phyloP scores from a whole-genome alignment of 495 filamentous ascomycete species.

The Penicillium canariense region DNA sequence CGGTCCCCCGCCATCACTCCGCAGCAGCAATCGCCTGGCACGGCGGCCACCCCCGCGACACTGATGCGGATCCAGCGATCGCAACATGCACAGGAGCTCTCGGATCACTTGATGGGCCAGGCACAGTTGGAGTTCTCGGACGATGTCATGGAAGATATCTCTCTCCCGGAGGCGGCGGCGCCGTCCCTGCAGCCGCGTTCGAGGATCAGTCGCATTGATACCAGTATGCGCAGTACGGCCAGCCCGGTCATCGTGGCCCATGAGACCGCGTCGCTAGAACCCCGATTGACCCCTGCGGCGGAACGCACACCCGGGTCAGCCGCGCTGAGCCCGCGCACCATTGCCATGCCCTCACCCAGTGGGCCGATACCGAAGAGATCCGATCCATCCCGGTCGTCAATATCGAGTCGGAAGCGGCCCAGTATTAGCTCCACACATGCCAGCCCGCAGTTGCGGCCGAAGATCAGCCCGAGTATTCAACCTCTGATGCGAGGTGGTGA shows the following conservation, averaged over 20 bases:
- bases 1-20: slow-evolving; percentile 54
- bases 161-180: slow-evolving; percentile 62
- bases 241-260: slow-evolving; percentile 32
- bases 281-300: slow-evolving; percentile 22
- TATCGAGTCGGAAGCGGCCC: slow-evolving; percentile 58
- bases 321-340: slow-evolving; percentile 36
- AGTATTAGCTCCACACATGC: slow-evolving; percentile 75
- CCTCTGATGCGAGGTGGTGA: slow-evolving; percentile 77
- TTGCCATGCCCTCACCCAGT: slow-evolving; percentile 45
- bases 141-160: slow-evolving; percentile 65
- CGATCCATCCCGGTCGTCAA: slow-evolving; percentile 33
- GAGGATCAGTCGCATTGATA: slow-evolving; percentile 45
- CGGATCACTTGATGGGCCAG: slow-evolving; percentile 30
- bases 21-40: slow-evolving; percentile 30
- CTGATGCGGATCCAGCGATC: slow-evolving; percentile 67
- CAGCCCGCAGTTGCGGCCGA: slow-evolving; percentile 82
- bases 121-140: slow-evolving; percentile 40
- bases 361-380: slow-evolving; percentile 41
- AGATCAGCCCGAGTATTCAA: slow-evolving; percentile 92
- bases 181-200: slow-evolving; percentile 30
- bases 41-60: slow-evolving; percentile 78
- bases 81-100: slow-evolving; percentile 27
- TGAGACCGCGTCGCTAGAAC: slow-evolving; percentile 31
- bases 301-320: slow-evolving; percentile 28
- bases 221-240: slow-evolving; percentile 26